Conservation (phyloP, 2,329 filamentous ascomycete genomes). For the Xylariaceae sp. region DNA sequence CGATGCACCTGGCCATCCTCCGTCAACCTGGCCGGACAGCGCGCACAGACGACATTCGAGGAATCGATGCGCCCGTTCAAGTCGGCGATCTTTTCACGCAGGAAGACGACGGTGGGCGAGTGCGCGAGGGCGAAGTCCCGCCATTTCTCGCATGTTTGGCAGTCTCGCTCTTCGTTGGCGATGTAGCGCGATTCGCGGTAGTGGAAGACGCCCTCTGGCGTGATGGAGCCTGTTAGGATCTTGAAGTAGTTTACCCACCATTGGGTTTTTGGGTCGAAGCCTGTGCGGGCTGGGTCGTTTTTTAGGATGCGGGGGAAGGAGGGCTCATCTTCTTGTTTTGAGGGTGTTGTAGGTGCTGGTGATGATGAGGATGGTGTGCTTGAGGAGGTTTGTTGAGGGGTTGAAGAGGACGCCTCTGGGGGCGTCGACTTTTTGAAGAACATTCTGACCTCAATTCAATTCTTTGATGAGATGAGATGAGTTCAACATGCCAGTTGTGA, state of each 20-base stretch:
- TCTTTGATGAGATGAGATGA: neutral
- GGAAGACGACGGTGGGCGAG: conserved; percentile 81
- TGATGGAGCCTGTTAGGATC: conserved; percentile 70
- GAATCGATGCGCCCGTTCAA: conserved; percentile 71
- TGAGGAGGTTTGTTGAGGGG: too few species aligned
- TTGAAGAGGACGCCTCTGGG: conserved; percentile 10
- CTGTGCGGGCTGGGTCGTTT: conserved; percentile 57
- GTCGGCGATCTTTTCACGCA: conserved; percentile 72
- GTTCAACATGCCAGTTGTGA: neutral
- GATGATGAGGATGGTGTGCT: too few species aligned
- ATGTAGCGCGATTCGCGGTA: conserved; percentile 75
- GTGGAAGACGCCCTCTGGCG: conserved; percentile 60
- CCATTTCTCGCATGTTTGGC: conserved; percentile 72
- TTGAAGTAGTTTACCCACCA: conserved; percentile 84
- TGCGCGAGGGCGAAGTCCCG: conserved; percentile 79
- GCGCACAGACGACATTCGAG: conserved; percentile 73
- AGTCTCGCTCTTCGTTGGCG: conserved; percentile 71
- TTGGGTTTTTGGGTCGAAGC: conserved; percentile 55
- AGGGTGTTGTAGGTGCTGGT: neutral
- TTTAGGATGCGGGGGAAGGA: conserved; percentile 36
- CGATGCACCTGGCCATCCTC: conserved; percentile 57
- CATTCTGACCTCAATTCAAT: neutral
- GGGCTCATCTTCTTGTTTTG: conserved; percentile 5
- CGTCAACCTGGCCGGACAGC: conserved; percentile 60
- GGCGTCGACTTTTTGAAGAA: conserved; percentile 21